phyloP scores from a whole-genome alignment of 140 eudicot species.

The Cichorium intybus region DNA sequence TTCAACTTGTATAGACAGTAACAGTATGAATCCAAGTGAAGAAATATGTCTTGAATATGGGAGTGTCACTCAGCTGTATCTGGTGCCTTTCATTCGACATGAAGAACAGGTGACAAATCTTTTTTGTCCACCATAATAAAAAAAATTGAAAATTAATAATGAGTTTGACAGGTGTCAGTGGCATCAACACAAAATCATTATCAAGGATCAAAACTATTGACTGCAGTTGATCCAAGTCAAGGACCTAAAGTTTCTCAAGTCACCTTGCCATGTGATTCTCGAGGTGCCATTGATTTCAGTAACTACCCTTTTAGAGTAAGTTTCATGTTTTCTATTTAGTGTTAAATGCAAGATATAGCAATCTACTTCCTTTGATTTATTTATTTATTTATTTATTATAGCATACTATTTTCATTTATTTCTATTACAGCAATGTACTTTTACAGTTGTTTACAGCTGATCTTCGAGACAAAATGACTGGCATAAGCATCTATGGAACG shows the following conservation, averaged over 20 bases:
- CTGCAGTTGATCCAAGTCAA: constrained; percentile 51
- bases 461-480: constrained; percentile 85
- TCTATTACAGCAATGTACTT: constrained; percentile 28
- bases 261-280: constrained; percentile 88
- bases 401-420: too few species aligned
- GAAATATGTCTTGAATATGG: constrained; percentile 91
- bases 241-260: constrained; percentile 83
- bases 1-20: constrained; percentile 48
- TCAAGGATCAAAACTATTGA: constrained; percentile 63
- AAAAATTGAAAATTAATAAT: constrained; percentile 4
- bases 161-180: constrained; percentile 51
- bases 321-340: not conserved
- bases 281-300: constrained; percentile 90
- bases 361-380: not conserved
- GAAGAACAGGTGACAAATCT: constrained; percentile 73
- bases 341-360: not conserved
- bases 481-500: constrained; percentile 79
- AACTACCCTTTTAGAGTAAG: constrained; percentile 92
- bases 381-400: too few species aligned
- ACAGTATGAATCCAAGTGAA: constrained; percentile 36
- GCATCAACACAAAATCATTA: constrained; percentile 69
- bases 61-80: constrained; percentile 80
- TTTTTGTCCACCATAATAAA: not conserved
- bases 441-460: constrained; percentile 78
- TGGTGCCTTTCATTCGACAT: constrained; percentile 79